phyloP scores from a whole-genome alignment of 2,329 filamentous ascomycete genomes.

The Hypoxylon sp. region DNA sequence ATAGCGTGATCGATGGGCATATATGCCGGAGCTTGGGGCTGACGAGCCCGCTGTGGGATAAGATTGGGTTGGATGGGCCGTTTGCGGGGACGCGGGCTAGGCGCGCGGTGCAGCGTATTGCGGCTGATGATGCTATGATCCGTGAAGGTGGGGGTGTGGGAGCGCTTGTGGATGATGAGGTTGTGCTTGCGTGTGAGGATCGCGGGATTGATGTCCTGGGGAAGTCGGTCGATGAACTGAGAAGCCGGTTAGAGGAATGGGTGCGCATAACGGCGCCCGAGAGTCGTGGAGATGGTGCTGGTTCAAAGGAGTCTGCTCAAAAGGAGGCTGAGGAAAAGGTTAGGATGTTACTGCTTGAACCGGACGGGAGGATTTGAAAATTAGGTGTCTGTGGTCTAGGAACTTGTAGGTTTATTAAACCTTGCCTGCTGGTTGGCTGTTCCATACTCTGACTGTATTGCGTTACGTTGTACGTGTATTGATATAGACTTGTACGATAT shows the following conservation, averaged over 20 bases:
- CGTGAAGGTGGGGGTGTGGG: constrained; percentile 71
- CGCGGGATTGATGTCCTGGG: constrained; percentile 73
- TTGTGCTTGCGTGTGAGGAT: constrained; percentile 79
- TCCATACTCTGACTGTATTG: neutral
- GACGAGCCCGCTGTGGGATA: constrained; percentile 66
- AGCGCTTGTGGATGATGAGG: constrained; percentile 73
- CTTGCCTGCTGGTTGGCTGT: neutral
- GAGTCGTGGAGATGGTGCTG: constrained; percentile 47
- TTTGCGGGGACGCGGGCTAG: constrained; percentile 69
- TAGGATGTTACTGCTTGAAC: constrained; percentile 37
- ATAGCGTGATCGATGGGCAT: constrained; percentile 43
- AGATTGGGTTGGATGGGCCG: constrained; percentile 63
- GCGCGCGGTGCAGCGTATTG: constrained; percentile 73
- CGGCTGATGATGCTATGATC: constrained; percentile 79
- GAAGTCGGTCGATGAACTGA: constrained; percentile 71
- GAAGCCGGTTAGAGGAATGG: constrained; percentile 64
- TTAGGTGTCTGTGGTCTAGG: neutral
- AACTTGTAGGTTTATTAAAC: neutral
- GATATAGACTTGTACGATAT: constrained; percentile 22
- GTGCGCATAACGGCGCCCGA: constrained; percentile 58
- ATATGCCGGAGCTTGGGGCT: constrained; percentile 55
- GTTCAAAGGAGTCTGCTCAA: constrained; percentile 53
- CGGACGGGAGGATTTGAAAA: constrained; percentile 24
- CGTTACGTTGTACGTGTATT: constrained; percentile 1
- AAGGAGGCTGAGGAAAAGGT: constrained; percentile 56